A percentile compares a stretch with the other conserved stretches of the same genome.
Conservation (phyloP, 805 yeast genomes). For the Starmera pachycereana region DNA sequence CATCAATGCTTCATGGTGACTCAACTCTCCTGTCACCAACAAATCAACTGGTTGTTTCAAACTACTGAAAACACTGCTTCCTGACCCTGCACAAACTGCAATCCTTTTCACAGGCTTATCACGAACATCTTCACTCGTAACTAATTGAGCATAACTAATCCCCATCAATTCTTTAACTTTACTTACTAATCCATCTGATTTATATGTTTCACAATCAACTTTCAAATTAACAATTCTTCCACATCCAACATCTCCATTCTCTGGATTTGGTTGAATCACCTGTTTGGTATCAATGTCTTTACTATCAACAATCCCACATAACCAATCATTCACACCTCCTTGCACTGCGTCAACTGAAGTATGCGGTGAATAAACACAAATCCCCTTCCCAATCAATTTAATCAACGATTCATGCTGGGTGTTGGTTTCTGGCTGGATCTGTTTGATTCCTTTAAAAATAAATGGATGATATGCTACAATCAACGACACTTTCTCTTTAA, state of each 20-base stretch:
- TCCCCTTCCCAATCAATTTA: conserved; percentile 60
- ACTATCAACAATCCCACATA: conserved; percentile 29
- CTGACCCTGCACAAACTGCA: conserved; percentile 96
- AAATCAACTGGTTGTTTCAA: conserved; percentile 56
- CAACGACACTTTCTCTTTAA: conserved; percentile 39
- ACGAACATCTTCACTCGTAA: conserved; percentile 20
- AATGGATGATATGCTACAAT: conserved; percentile 91
- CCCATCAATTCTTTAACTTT: conserved; percentile 45
- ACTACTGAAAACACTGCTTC: conserved; percentile 60
- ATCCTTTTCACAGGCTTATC: conserved; percentile 34
- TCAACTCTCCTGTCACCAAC: conserved; percentile 82
- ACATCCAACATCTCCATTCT: conserved; percentile 54
- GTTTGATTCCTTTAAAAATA: conserved; percentile 80
- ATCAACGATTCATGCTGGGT: conserved; percentile 79
- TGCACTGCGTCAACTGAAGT: conserved; percentile 89
- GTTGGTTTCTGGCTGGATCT: conserved; percentile 45
- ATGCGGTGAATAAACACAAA: conserved; percentile 91
- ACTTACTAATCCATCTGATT: conserved; percentile 32
- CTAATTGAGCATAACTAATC: conserved; percentile 54
- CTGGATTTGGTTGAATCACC: conserved; percentile 35
- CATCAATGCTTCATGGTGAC: conserved; percentile 83
- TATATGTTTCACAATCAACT: conserved; percentile 22
- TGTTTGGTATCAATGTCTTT: conserved; percentile 1
- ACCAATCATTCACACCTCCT: conserved; percentile 94
- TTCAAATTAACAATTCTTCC: conserved; percentile 57